Percentiles rank a stretch among this genome's conserved stretches.
Evolutionary conservation across 179 eudicot species (phyloP).

Genomic region (Amaranthus tricolor): DNA sequence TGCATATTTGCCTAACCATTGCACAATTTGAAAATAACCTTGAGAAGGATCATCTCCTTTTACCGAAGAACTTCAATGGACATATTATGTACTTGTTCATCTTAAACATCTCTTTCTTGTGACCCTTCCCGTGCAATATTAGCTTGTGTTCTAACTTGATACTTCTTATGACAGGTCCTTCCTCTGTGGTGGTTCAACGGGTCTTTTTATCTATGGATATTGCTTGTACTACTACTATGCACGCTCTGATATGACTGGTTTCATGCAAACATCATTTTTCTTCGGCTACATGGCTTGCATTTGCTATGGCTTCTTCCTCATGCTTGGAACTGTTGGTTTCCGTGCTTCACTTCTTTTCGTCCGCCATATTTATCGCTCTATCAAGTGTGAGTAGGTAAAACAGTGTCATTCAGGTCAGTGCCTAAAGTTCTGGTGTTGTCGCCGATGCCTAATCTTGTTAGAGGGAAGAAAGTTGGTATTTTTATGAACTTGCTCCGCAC

Average conservation of each 20-base stretch:
- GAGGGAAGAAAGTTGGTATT: slow-evolving; percentile 16
- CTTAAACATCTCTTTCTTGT: background rate
- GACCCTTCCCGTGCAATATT: background rate
- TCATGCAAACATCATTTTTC: slow-evolving; percentile 54
- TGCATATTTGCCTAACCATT: no score
- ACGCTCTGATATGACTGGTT: slow-evolving; percentile 49
- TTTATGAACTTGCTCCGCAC: slow-evolving; percentile 2
- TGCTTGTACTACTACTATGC: slow-evolving; percentile 48
- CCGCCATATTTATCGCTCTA: slow-evolving; percentile 47
- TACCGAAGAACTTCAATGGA: no score
- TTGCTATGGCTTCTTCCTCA: slow-evolving; percentile 51
- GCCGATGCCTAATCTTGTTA: slow-evolving; percentile 9
- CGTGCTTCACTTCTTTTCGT: slow-evolving; percentile 45
- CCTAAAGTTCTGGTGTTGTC: slow-evolving; percentile 13
- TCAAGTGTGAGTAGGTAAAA: slow-evolving; percentile 42
- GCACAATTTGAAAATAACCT: no score
- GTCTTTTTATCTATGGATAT: slow-evolving; percentile 45
- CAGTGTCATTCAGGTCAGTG: slow-evolving; percentile 12
- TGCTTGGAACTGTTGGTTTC: slow-evolving; percentile 55
- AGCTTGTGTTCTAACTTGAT: slow-evolving; percentile 13
- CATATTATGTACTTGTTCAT: no score
- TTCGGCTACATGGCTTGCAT: slow-evolving; percentile 58
- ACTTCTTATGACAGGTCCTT: slow-evolving; percentile 36
- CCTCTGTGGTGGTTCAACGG: slow-evolving; percentile 46
- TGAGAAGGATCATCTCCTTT: no score